phyloP scores from a whole-genome alignment of 2,329 filamentous ascomycete species.

The Monosporascus sp. region DNA sequence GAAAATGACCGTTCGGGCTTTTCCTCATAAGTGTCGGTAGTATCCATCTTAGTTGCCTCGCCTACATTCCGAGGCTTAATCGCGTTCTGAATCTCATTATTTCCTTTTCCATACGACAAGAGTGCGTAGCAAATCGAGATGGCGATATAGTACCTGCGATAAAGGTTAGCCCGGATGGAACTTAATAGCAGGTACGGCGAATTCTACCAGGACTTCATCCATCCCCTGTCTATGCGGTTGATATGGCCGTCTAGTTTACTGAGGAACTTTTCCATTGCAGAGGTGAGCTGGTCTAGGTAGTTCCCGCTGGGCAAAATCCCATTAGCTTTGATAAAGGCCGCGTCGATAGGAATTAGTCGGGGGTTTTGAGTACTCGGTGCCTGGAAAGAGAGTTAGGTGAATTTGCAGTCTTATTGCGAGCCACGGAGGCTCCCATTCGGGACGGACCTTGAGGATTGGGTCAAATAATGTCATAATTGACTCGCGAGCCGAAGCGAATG shows the following conservation, averaged over 20 bases:
- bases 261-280: slow-evolving; percentile 45
- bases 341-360: slow-evolving; percentile 44
- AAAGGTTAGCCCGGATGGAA: slow-evolving; percentile 13
- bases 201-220: slow-evolving; percentile 41
- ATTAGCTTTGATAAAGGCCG: slow-evolving; percentile 58
- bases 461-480: slow-evolving; percentile 67
- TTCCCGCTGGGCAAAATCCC: slow-evolving; percentile 57
- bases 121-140: slow-evolving; percentile 50
- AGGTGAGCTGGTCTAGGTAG: slow-evolving; percentile 39
- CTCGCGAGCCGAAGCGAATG: slow-evolving; percentile 63
- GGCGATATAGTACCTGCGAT: slow-evolving; percentile 46
- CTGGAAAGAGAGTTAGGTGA: neutral
- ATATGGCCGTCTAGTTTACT: slow-evolving; percentile 53
- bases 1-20: slow-evolving; percentile 14
- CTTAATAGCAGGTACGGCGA: neutral
- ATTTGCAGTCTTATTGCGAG: no score
- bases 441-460: slow-evolving; percentile 39
- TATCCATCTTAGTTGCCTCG: slow-evolving; percentile 19
- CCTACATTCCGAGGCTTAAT: slow-evolving; percentile 27
- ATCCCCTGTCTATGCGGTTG: slow-evolving; percentile 40
- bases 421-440: no score
- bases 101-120: slow-evolving; percentile 46
- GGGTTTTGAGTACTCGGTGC: slow-evolving; percentile 22
- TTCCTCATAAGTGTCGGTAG: slow-evolving; percentile 12
- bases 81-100: slow-evolving; percentile 40